These are phyloP conservation scores for Astrocystis sublimbata DNA, from an alignment of 495 filamentous ascomycete genomes.

Conservation along the genomic window DNA sequence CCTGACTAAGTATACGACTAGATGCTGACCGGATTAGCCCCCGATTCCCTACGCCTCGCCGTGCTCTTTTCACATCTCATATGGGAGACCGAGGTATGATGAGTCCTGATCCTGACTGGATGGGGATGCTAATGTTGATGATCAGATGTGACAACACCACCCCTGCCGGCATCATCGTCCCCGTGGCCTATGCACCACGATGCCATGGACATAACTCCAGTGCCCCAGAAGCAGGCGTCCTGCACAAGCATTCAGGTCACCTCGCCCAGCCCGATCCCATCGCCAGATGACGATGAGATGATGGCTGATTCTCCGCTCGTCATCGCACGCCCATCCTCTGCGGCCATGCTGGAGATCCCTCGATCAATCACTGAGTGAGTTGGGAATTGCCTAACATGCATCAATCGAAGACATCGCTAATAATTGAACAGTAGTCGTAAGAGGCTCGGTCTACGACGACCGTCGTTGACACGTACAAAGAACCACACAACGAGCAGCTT, in stretches of 20 bases:
- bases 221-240: conserved; percentile 85
- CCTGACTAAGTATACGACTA: neutral
- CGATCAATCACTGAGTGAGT: conserved; percentile 54
- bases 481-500: conserved; percentile 55
- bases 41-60: conserved; percentile 84
- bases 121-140: conserved; percentile 3
- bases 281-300: conserved; percentile 43
- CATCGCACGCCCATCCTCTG: conserved; percentile 48
- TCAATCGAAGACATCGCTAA: conserved; percentile 17
- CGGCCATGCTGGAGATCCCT: conserved; percentile 49
- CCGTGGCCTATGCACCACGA: conserved; percentile 73
- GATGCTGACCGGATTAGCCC: conserved; percentile 59
- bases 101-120: conserved; percentile 14
- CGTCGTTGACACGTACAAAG: conserved; percentile 62
- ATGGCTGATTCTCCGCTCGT: conserved; percentile 52
- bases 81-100: conserved; percentile 46
- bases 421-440: conserved; percentile 47
- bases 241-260: conserved; percentile 60
- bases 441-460: conserved; percentile 59
- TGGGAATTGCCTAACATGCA: conserved; percentile 4
- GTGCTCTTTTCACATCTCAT: conserved; percentile 86
- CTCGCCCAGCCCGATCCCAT: conserved; percentile 64
- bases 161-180: conserved; percentile 75
- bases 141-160: conserved; percentile 79
- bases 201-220: conserved; percentile 89